Conservation (phyloP, 2,329 filamentous ascomycete species). For the Alternaria sp. region DNA sequence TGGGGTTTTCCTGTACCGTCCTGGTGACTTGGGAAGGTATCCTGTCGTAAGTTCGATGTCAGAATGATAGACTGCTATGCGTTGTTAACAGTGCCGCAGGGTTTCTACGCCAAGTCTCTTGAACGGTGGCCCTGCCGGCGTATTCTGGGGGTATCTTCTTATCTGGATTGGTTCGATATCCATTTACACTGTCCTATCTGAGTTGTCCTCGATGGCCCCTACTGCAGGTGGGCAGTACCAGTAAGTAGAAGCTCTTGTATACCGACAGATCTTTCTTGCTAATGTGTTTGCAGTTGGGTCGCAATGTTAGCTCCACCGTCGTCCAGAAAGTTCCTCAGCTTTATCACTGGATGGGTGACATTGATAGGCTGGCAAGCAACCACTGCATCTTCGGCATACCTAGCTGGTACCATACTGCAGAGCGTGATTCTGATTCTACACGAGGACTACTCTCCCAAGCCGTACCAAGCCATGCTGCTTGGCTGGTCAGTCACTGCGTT, state of each 20-base stretch:
- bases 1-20: constrained; percentile 5
- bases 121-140: constrained; percentile 20
- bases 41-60: too few relatives aligned
- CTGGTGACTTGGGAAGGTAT: constrained; percentile 7
- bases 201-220: constrained; percentile 23
- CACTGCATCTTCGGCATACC: constrained; percentile 3
- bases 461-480: constrained; percentile 56
- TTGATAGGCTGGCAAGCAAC: constrained; percentile 22
- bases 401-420: constrained; percentile 10
- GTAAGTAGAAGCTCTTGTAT: not conserved
- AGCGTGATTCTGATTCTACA: constrained; percentile 5
- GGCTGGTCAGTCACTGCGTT: constrained; percentile 50
- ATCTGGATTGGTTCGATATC: constrained; percentile 16
- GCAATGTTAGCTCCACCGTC: constrained; percentile 52
- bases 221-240: constrained; percentile 23
- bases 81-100: not conserved
- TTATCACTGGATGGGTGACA: constrained; percentile 19
- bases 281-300: not conserved
- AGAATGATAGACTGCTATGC: too few relatives aligned
- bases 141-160: constrained; percentile 16
- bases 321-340: constrained; percentile 15
- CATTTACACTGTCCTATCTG: constrained; percentile 17
- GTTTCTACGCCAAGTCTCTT: constrained; percentile 6
- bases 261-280: too few relatives aligned
- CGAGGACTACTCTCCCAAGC: constrained; percentile 33